A percentile compares a stretch with the other conserved stretches of the same genome.
phyloP scores from a whole-genome alignment of 345 rosid genomes.

The Hibiscus mutabilis region DNA sequence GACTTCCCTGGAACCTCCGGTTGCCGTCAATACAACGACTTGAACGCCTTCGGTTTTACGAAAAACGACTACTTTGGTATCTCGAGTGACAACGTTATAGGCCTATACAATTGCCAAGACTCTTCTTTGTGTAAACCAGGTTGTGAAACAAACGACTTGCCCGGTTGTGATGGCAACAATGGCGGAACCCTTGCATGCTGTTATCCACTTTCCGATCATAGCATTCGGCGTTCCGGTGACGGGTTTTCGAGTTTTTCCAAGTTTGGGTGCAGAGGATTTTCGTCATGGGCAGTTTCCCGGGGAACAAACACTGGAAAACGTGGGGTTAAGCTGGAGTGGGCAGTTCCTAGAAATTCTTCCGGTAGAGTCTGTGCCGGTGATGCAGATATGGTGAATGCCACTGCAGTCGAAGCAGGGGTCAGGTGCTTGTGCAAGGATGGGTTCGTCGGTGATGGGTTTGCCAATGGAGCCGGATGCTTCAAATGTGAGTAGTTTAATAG shows the following conservation, averaged over 20 bases:
- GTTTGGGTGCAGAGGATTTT: conserved; percentile 75
- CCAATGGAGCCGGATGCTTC: conserved; percentile 58
- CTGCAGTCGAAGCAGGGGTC: conserved; percentile 44
- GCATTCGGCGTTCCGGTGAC: conserved; percentile 48
- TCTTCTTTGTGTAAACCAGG: conserved; percentile 64
- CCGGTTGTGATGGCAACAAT: conserved; percentile 50
- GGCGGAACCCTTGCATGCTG: conserved; percentile 62
- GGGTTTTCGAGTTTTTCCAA: conserved; percentile 59
- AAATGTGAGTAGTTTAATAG: conserved; percentile 40
- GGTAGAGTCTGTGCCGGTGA: conserved; percentile 34
- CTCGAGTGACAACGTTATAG: conserved; percentile 59
- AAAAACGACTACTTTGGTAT: conserved; percentile 41
- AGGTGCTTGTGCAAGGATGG: conserved; percentile 70
- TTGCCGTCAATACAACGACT: conserved; percentile 62
- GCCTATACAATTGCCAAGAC: conserved; percentile 77
- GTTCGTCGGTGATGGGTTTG: conserved; percentile 63
- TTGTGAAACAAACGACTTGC: conserved; percentile 59
- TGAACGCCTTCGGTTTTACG: conserved; percentile 45
- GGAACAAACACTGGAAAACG: conserved; percentile 50
- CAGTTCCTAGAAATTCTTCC: conserved; percentile 50
- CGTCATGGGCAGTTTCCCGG: conserved; percentile 61
- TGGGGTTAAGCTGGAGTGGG: conserved; percentile 87
- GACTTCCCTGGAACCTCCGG: conserved; percentile 51
- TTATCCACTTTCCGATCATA: conserved; percentile 72
- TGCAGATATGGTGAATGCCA: conserved; percentile 55